Conservation (phyloP, 306 rosid genomes). For the Castanea mollissima region DNA sequence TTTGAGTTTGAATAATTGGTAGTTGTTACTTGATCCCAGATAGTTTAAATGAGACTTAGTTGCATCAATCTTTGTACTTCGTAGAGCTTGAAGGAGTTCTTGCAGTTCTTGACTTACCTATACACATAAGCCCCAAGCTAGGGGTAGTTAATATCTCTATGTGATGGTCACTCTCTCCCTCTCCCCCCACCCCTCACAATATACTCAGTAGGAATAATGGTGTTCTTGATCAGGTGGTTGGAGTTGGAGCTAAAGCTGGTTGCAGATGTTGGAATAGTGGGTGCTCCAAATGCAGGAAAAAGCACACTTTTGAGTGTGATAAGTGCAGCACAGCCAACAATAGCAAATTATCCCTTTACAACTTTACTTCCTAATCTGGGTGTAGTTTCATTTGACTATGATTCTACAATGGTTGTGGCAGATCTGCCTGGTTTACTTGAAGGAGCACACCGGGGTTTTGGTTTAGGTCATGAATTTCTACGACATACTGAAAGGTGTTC, state of each 20-base stretch:
- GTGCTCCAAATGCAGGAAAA: constrained; percentile 97
- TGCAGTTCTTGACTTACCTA: background rate
- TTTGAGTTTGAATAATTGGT: background rate
- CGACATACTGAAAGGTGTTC: constrained; percentile 97
- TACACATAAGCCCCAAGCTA: background rate
- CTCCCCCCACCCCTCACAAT: background rate
- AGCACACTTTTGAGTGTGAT: constrained; percentile 92
- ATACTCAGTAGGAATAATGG: constrained; percentile 23
- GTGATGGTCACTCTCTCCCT: no score
- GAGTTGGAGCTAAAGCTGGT: constrained; percentile 94
- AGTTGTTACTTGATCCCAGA: background rate
- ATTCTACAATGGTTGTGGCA: constrained; percentile 89
- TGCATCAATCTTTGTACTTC: background rate
- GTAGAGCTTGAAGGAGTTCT: background rate
- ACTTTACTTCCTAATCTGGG: constrained; percentile 95
- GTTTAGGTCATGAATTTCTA: constrained; percentile 94
- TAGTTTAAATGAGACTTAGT: background rate
- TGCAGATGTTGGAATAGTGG: constrained; percentile 96
- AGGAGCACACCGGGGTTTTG: constrained; percentile 97
- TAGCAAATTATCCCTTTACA: constrained; percentile 94
- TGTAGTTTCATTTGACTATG: constrained; percentile 90
- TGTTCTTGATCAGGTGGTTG: constrained; percentile 76
- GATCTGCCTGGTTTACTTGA: constrained; percentile 98
- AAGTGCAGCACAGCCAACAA: constrained; percentile 89
- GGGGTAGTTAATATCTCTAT: background rate